These are phyloP conservation scores for Diaporthe vaccinii DNA, from an alignment of 2,329 filamentous ascomycete species.

Conservation along the genomic window DNA sequence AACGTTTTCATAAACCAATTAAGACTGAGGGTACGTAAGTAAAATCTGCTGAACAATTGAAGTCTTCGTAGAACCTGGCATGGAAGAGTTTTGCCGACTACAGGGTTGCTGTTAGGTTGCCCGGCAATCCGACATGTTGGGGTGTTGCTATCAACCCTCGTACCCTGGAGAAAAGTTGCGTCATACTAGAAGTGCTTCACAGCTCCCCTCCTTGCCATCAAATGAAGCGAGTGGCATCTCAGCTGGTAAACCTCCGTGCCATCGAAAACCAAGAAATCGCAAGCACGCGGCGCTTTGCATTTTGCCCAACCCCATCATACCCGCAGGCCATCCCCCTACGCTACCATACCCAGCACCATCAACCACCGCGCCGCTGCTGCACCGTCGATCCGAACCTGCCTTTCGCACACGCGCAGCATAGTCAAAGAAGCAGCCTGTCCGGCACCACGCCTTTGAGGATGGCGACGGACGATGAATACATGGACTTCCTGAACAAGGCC, in stretches of 20 bases:
- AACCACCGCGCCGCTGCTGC: conserved; percentile 2
- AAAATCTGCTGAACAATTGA: not conserved
- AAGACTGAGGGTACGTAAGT: not conserved
- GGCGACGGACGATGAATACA: conserved; percentile 86
- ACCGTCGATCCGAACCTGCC: not conserved
- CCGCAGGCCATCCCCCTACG: not conserved
- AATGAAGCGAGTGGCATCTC: conserved; percentile 14
- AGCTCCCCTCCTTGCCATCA: conserved; percentile 26
- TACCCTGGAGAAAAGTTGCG: conserved; percentile 29
- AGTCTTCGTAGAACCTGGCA: not conserved
- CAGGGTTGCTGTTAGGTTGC: not conserved
- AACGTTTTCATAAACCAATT: not conserved
- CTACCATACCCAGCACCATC: conserved; percentile 1
- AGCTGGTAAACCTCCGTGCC: not conserved
- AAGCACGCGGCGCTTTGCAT: not conserved
- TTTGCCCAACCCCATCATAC: not conserved
- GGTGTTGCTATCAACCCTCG: not conserved
- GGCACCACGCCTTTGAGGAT: conserved; percentile 56
- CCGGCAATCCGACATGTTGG: not conserved
- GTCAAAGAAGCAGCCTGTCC: not conserved
- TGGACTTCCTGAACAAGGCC: conserved; percentile 87
- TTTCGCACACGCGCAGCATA: conserved; percentile 29
- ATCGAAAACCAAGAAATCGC: not conserved
- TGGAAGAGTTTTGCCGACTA: not conserved
- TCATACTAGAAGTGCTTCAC: conserved; percentile 11